Evolutionary conservation across 768 basidiomycete species (phyloP).

Genomic region (Rhodotorula graminis): DNA sequence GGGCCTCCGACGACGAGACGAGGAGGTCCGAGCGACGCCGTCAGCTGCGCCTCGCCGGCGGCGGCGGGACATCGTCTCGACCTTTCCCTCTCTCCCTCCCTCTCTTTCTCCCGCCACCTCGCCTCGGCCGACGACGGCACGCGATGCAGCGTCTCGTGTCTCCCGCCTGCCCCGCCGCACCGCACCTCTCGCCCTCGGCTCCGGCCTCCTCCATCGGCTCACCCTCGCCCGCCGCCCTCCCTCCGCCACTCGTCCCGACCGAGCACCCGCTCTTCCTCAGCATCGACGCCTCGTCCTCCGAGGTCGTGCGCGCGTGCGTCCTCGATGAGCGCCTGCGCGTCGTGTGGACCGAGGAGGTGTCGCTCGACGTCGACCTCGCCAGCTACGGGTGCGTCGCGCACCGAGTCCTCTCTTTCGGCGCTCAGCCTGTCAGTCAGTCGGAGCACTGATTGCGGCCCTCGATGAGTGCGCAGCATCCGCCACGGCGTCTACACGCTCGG

Average conservation of each 20-base stretch:
- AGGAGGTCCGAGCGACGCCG: no score
- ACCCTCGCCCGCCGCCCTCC: not conserved
- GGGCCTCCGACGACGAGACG: no score
- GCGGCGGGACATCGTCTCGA: no score
- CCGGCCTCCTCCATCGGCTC: not conserved
- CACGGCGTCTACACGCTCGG: conserved; percentile 23
- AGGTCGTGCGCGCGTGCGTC: conserved; percentile 6
- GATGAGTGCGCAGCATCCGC: not conserved
- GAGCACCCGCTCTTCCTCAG: conserved; percentile 18
- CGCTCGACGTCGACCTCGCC: conserved; percentile 13
- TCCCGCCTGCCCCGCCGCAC: not conserved
- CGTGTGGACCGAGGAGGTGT: conserved; percentile 16
- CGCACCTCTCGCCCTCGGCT: not conserved
- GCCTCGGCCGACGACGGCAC: not conserved
- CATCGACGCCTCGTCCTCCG: conserved; percentile 17
- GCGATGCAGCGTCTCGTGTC: not conserved
- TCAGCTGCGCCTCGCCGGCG: no score
- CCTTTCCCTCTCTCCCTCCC: not conserved
- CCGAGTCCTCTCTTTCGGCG: not conserved
- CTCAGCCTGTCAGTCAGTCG: not conserved
- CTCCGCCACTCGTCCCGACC: not conserved
- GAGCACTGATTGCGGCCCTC: no score
- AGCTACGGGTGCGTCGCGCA: conserved; percentile 15
- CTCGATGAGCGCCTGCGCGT: conserved; percentile 9
- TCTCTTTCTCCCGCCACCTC: not conserved